Evolutionary conservation across 805 yeast species (phyloP).

Genomic region (Kazachstania viticola): DNA sequence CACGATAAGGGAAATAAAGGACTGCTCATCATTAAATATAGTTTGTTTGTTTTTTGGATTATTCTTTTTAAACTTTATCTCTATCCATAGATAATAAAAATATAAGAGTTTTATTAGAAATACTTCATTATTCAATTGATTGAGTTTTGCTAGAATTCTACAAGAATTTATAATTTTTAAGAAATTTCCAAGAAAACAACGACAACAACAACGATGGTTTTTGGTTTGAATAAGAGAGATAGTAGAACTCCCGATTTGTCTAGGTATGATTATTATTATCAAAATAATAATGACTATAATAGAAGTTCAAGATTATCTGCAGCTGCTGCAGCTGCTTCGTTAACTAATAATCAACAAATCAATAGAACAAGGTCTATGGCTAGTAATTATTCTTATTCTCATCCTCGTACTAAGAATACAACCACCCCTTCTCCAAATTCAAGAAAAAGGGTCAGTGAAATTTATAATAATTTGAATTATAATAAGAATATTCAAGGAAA

Average conservation of each 20-base stretch:
- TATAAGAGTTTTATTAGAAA: too few relatives aligned
- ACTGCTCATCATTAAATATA: too few relatives aligned
- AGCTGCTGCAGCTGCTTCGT: constrained; percentile 25
- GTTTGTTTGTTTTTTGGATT: too few relatives aligned
- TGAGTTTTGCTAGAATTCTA: too few relatives aligned
- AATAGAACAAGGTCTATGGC: background rate
- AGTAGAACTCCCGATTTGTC: constrained; percentile 29
- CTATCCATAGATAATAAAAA: too few relatives aligned
- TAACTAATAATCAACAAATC: background rate
- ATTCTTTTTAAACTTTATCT: too few relatives aligned
- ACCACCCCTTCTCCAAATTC: background rate
- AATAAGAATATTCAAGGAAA: background rate
- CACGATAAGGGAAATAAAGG: too few relatives aligned
- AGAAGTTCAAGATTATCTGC: constrained; percentile 14
- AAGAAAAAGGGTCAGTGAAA: too few relatives aligned
- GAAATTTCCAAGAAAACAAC: too few relatives aligned
- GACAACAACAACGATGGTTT: constrained; percentile 12
- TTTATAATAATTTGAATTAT: too few relatives aligned
- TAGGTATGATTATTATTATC: constrained; percentile 26
- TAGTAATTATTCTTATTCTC: background rate
- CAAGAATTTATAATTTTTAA: too few relatives aligned
- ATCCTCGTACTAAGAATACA: background rate
- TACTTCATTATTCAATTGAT: too few relatives aligned
- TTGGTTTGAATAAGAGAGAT: constrained; percentile 17
- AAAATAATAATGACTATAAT: constrained; percentile 14